These are phyloP conservation scores for Tetrahymena malaccensis DNA, from an alignment of 73 alveolate genomes.

Conservation along the genomic window DNA sequence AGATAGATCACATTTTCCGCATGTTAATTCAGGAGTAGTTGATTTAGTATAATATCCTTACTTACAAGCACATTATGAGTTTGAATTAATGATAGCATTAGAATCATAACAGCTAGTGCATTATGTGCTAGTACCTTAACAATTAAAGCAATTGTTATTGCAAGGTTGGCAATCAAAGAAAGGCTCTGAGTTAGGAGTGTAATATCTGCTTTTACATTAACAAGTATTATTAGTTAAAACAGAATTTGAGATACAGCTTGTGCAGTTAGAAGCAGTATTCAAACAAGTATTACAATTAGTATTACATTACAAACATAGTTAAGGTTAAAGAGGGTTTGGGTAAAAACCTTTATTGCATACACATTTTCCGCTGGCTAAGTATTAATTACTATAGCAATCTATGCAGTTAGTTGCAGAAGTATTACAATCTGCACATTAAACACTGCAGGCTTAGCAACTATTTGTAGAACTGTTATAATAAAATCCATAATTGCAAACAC, in stretches of 20 bases:
- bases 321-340: neutral
- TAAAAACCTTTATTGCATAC: neutral
- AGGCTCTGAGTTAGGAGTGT: neutral
- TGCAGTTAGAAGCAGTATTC: neutral
- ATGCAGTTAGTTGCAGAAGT: neutral
- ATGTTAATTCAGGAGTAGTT: neutral
- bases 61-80: neutral
- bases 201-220: neutral
- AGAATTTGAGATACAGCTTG: neutral
- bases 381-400: neutral
- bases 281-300: neutral
- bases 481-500: neutral
- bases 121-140: neutral
- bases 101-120: neutral
- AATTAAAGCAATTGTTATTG: neutral
- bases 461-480: neutral
- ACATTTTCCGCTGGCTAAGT: neutral
- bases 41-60: neutral
- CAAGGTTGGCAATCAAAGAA: neutral
- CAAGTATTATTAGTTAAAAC: neutral
- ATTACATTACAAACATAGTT: neutral
- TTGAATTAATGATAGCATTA: neutral
- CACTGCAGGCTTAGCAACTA: neutral
- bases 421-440: neutral
- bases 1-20: neutral